Evolutionary conservation across 768 basidiomycete species (phyloP), one percentile per base, ranked within the genome.

Genomic region (Cyclocybe aegerita): DNA sequence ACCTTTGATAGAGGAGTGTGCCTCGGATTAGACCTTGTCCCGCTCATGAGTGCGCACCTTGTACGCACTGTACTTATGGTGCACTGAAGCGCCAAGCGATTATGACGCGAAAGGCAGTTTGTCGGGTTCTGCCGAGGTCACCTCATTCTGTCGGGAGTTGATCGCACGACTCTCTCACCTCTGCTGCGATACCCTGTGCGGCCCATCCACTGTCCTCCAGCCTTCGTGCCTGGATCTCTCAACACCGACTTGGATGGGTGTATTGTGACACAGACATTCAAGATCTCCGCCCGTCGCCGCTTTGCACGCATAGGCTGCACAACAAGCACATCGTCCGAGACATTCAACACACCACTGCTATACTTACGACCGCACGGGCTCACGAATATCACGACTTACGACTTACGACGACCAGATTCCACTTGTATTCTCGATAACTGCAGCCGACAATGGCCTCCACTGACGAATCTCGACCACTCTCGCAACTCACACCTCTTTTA

Each of bases 401-500:
- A 60, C 41, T 45, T 56, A 54, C 54, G 51, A 58, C 55, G 36
- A 50, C 46, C 50, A 46, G 42, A 23, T 23, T 23, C 1, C n/a
- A 30, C 39, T 50, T 43, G 40, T 23, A 44, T 37, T 48, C 16
- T 51, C 38, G 38, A 60, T 48, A 37, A 52, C 43, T 41, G 5
- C 23, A 2, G 17, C 33, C 32, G 33, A 52, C 47, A 31, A 59
- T 58, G 58, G 31, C 50, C 40, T 45, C 60, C 30, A 45, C 23
- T 23, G 23, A 23, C 23, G 23, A 23, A 23, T 23, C 23, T 23
- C 23, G 23, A 23, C 23, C 23, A 2, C 23, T 34, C 44, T 40
- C 60, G 16, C 60, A 63, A 40, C 64, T 77, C 14, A 68, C 72
- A 42, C 58, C 66, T 23, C 68, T 85, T 23, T 65, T 86, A 6